These are phyloP conservation scores for Papiliotrema flavescens DNA, from an alignment of 1,284 basidiomycete genomes.

Conservation along the genomic window DNA sequence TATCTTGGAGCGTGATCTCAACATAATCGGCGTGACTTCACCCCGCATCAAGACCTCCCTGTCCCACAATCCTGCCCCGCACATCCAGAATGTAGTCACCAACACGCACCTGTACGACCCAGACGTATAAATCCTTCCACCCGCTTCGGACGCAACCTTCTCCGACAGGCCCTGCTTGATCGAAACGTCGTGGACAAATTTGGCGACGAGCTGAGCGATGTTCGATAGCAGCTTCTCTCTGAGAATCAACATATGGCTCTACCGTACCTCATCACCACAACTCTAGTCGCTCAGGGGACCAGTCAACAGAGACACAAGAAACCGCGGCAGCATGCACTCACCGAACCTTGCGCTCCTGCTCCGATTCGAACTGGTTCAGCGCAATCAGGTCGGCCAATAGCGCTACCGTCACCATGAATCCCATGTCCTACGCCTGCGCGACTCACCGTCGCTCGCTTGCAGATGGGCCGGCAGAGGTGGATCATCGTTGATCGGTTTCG, in stretches of 20 bases:
- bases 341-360: constrained; percentile 86
- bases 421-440: too few relatives aligned
- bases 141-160: constrained; percentile 75
- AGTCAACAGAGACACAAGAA: background rate
- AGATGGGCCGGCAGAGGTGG: background rate
- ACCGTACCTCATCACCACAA: too few relatives aligned
- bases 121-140: constrained; percentile 98
- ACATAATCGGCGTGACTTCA: too few relatives aligned
- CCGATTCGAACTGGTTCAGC: constrained; percentile 84
- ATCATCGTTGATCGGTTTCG: background rate
- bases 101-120: constrained; percentile 72
- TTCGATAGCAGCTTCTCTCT: constrained; percentile 93
- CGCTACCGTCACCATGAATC: constrained; percentile 20
- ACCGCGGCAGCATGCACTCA: constrained; percentile 50
- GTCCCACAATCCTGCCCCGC: too few relatives aligned
- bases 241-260: too few relatives aligned
- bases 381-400: constrained; percentile 72
- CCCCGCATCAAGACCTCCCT: too few relatives aligned
- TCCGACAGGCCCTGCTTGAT: constrained; percentile 78
- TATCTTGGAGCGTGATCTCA: too few relatives aligned
- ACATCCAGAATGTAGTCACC: background rate
- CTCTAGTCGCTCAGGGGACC: background rate
- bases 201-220: constrained; percentile 83
- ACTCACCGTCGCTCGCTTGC: background rate
- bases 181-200: constrained; percentile 85